A percentile compares a stretch with the other conserved stretches of the same genome.
phyloP scores from a whole-genome alignment of 768 basidiomycete genomes.

The Udeniomyces megalosporus region DNA sequence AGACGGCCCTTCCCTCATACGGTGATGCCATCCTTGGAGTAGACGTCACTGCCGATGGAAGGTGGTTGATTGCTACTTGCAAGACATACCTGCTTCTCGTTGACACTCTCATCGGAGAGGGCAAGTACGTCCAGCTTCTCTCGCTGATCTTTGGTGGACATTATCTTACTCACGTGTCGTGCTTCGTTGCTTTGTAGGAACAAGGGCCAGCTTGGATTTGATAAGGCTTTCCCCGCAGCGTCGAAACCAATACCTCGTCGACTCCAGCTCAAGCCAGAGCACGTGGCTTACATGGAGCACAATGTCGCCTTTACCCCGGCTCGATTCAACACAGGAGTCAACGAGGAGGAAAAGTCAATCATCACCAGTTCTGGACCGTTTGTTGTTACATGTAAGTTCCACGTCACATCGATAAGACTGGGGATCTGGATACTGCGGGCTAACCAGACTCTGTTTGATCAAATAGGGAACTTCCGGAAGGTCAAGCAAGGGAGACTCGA shows the following conservation, averaged over 20 bases:
- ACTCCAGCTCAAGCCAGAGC: conserved; percentile 73
- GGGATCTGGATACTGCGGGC: not conserved
- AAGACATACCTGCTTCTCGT: conserved; percentile 85
- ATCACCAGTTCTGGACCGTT: conserved; percentile 36
- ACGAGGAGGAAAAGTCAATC: conserved; percentile 51
- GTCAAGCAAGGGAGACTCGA: conserved; percentile 82
- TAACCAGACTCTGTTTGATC: conserved; percentile 1
- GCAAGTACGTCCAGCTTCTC: conserved; percentile 28
- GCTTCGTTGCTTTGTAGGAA: not conserved
- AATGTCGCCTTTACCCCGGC: conserved; percentile 93
- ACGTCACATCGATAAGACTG: too few species aligned
- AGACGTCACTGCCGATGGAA: conserved; percentile 83
- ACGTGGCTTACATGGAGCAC: conserved; percentile 92
- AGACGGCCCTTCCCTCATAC: conserved; percentile 80
- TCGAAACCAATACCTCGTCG: conserved; percentile 82
- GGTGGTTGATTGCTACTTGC: conserved; percentile 90
- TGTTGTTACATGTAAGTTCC: conserved; percentile 63
- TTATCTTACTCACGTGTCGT: not conserved
- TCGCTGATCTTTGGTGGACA: not conserved
- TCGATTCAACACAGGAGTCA: conserved; percentile 83
- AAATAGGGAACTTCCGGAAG: conserved; percentile 65
- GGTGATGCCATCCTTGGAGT: conserved; percentile 91
- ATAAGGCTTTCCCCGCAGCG: conserved; percentile 83
- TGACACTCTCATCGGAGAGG: conserved; percentile 86
- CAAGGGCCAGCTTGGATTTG: conserved; percentile 51